Percentiles rank a stretch among this genome's conserved stretches.
phyloP scores from a whole-genome alignment of 75 land plant genomes.

The Chamaecyparis obtusa region DNA sequence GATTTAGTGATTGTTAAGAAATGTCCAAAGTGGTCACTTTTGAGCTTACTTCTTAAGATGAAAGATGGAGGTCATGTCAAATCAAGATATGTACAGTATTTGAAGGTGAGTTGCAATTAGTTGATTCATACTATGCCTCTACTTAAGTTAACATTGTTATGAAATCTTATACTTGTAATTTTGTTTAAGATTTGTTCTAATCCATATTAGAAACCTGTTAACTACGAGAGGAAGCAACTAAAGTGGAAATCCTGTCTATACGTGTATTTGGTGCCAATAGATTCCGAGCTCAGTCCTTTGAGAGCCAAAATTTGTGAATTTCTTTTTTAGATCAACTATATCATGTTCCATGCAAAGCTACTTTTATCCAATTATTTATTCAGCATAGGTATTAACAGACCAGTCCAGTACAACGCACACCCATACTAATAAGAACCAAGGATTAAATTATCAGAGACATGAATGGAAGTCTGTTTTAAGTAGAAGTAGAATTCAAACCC shows the following conservation, averaged over 20 bases:
- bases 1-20: constrained; percentile 66
- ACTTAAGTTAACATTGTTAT: background rate
- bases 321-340: background rate
- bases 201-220: background rate
- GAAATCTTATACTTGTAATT: background rate
- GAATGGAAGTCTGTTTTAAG: background rate
- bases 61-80: constrained; percentile 71
- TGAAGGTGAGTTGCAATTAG: constrained; percentile 55
- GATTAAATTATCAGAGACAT: background rate
- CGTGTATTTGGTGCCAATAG: background rate
- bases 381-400: background rate
- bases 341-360: background rate
- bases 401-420: background rate
- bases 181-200: background rate
- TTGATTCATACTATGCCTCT: background rate
- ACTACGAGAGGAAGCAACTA: background rate
- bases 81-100: constrained; percentile 66
- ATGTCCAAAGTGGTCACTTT: constrained; percentile 52
- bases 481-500: background rate
- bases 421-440: background rate
- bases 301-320: background rate
- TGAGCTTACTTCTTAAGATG: constrained; percentile 46
- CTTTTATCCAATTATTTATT: background rate
- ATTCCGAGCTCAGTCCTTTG: background rate
- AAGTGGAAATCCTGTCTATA: background rate